Evolutionary conservation across 2,329 filamentous ascomycete genomes (phyloP), one percentile per base, ranked within the genome.

Genomic region (Colletotrichum phormii): DNA sequence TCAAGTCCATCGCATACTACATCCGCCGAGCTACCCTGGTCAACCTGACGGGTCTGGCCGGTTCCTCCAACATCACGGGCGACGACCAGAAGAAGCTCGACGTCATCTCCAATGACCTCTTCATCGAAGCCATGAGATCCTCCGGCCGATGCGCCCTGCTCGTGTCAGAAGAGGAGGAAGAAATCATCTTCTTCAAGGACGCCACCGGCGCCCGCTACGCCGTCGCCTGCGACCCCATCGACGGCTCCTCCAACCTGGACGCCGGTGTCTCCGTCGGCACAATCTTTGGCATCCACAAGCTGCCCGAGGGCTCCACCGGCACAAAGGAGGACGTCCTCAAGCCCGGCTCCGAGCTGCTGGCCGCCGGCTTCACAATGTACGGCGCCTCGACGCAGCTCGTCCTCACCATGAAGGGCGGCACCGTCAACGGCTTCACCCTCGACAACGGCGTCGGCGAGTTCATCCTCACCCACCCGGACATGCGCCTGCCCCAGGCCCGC

Each of bases 1-100:
- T 99, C 93, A 99, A 99, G 89, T 97, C 95, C 77, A 99, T 99
- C 84, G 95, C 97, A 79, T 98, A 98, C 89, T 99, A 98, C 88
- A 99, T 99, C 84, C 95, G 96, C 79, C 93, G 97, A 83, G 95
- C 96, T 46, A 96, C 95, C 29, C 88, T 99, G 76, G 96, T 98
- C 86, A 98, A 98, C 88, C 91, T 99, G 74, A 97, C 95, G 64
- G 97, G 97, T 74, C 91, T 99, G 61, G 97, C 97, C 75, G 97
- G 97, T 72, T 97, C 96, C 73, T 94, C 95, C 77, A 99, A 99
- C 86, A 94, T 89, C 66, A 98, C 97, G 3, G 97, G 97, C 76
- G 97, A 99, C 84, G 97, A 98, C 82, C 97, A 99, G 84, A 99
- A 99, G 91, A 99, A 99, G 87, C 94, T 99, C 75, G 97, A 99